Percentiles rank a stretch among this genome's conserved stretches.
Evolutionary conservation across 768 basidiomycete genomes (phyloP).

Genomic region (Steccherinum ochraceum): DNA sequence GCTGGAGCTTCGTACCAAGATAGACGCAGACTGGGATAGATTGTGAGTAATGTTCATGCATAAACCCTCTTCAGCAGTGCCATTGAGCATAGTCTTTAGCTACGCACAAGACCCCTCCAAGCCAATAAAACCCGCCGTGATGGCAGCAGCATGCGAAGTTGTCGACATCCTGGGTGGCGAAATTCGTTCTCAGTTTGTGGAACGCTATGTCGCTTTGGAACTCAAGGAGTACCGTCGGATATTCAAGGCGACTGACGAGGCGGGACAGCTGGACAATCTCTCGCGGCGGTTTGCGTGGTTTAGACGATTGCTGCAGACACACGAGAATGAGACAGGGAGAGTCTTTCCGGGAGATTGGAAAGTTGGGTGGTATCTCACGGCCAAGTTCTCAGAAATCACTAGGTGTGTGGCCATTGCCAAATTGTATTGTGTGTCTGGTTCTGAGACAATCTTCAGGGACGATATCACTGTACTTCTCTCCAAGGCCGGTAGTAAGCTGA

Average conservation of each 20-base stretch:
- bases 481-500: slow-evolving; percentile 67
- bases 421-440: not conserved
- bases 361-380: slow-evolving; percentile 73
- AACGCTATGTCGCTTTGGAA: slow-evolving; percentile 84
- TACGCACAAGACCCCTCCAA: slow-evolving; percentile 72
- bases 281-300: slow-evolving; percentile 95
- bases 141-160: slow-evolving; percentile 82
- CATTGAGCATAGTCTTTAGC: slow-evolving; percentile 33
- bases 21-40: slow-evolving; percentile 87
- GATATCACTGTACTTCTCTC: slow-evolving; percentile 78
- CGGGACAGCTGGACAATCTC: slow-evolving; percentile 94
- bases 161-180: slow-evolving; percentile 86
- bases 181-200: slow-evolving; percentile 72
- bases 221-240: slow-evolving; percentile 95
- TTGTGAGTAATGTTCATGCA: slow-evolving; percentile 81
- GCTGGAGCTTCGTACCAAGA: slow-evolving; percentile 68
- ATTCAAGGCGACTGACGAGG: slow-evolving; percentile 89
- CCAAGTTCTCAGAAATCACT: slow-evolving; percentile 88
- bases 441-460: slow-evolving; percentile 42
- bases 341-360: slow-evolving; percentile 86
- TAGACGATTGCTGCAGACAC: slow-evolving; percentile 71
- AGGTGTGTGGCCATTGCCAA: slow-evolving; percentile 40
- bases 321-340: slow-evolving; percentile 81
- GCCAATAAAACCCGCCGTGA: slow-evolving; percentile 53
- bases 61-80: not conserved